Evolutionary conservation across 2,329 filamentous ascomycete genomes (phyloP).

Genomic region (Graphiopsis chlorocephala): DNA sequence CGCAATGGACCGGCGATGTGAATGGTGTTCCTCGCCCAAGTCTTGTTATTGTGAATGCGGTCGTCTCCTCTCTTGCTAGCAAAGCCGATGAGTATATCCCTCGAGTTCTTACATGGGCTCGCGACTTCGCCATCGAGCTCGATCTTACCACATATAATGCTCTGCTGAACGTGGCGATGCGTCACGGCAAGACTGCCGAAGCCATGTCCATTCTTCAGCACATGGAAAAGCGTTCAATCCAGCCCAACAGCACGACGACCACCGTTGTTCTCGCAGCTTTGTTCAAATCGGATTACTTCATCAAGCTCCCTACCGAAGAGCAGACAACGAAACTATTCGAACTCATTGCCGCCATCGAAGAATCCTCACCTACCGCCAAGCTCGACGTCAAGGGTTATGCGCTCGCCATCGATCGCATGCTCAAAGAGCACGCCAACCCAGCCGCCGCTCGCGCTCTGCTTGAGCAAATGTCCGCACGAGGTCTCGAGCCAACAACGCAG

Average conservation of each 20-base stretch:
- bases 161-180: conserved; percentile 34
- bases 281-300: conserved; percentile 50
- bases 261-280: conserved; percentile 66
- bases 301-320: conserved; percentile 43
- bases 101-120: conserved; percentile 52
- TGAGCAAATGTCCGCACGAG: conserved; percentile 56
- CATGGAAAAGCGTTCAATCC: conserved; percentile 44
- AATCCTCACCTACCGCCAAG: conserved; percentile 52
- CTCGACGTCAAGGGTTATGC: conserved; percentile 64
- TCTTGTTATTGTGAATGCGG: conserved; percentile 67
- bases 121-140: conserved; percentile 33
- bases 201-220: conserved; percentile 41
- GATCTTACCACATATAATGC: conserved; percentile 35
- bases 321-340: conserved; percentile 53
- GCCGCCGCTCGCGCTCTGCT: conserved; percentile 60
- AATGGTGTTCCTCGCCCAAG: conserved; percentile 56
- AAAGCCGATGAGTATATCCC: conserved; percentile 48
- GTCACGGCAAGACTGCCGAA: conserved; percentile 25
- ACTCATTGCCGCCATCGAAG: conserved; percentile 57
- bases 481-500: conserved; percentile 57
- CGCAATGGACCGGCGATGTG: conserved; percentile 26
- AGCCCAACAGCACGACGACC: conserved; percentile 61
- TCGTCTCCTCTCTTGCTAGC: conserved; percentile 61
- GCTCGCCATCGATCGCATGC: conserved; percentile 65
- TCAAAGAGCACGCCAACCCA: conserved; percentile 48